A percentile compares a stretch with the other conserved stretches of the same genome.
Conservation (phyloP, 345 rosid species). For the Firmiana major region DNA sequence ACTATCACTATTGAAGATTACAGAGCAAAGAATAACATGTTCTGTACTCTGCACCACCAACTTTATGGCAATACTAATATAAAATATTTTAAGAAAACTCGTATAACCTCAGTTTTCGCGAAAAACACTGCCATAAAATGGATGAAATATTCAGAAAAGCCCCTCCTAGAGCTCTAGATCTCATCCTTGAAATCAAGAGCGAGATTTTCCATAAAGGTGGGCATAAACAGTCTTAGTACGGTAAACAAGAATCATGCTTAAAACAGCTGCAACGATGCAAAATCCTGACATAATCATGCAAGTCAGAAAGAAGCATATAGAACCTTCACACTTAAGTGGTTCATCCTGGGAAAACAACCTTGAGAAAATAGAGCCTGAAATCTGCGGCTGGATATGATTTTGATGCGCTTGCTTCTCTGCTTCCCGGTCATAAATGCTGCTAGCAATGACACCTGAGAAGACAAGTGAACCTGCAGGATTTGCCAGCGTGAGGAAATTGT, state of each 20-base stretch:
- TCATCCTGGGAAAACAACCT: slow-evolving; percentile 37
- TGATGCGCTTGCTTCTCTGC: slow-evolving; percentile 71
- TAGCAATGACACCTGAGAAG: slow-evolving; percentile 83
- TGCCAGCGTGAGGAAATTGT: slow-evolving; percentile 33
- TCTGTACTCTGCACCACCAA: no score
- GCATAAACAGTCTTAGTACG: slow-evolving; percentile 76
- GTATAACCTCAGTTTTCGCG: not conserved
- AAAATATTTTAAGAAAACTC: not conserved
- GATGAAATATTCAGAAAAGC: not conserved
- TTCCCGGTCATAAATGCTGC: slow-evolving; percentile 75
- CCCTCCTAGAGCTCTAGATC: not conserved
- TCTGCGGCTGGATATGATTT: slow-evolving; percentile 16
- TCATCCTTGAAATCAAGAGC: slow-evolving; percentile 18
- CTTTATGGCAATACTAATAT: not conserved
- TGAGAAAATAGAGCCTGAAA: slow-evolving; percentile 24
- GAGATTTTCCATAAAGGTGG: slow-evolving; percentile 66
- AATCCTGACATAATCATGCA: slow-evolving; percentile 85
- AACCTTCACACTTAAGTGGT: slow-evolving; percentile 62
- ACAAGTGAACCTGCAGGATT: slow-evolving; percentile 90
- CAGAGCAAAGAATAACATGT: no score
- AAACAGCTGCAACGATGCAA: slow-evolving; percentile 62
- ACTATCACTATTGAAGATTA: no score
- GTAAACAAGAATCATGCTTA: slow-evolving; percentile 82
- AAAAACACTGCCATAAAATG: not conserved
- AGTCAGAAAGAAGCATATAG: slow-evolving; percentile 84